Base-by-base conservation (phyloP, 1,284 basidiomycete genomes). In the Sparassis latifolia region DNA sequence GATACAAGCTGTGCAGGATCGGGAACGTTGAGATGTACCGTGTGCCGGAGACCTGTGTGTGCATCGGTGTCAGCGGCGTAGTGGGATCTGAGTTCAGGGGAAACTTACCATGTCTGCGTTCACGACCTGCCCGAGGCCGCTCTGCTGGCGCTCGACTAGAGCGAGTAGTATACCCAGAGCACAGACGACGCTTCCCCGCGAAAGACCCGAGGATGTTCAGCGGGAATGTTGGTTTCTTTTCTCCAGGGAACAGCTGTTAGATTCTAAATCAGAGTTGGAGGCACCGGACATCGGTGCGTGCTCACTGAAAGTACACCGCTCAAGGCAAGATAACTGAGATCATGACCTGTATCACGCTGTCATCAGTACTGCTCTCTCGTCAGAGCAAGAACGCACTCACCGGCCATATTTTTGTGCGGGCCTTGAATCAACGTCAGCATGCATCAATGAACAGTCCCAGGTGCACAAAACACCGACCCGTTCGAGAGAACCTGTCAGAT, bases 291-390 rank as follows among this genome's bases (percentile, higher is more conserved):
- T 42, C 41, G 28, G 27, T 20, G 20, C 12, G 10, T 42, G 20
- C 41, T 10, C 59, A 86, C 86, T n/a, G 83, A 82, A 9, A 92
- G 71, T 4, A 87, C 75, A 0, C 90, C 90, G 54, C 84, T 88
- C 31, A 90, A 72, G 6, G 90, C 89, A n/a, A 92, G 74, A 63
- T 92, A 93, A 63, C 92, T 92, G 57, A 92, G 79, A 62, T 93
- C 90, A 62, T 92, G 90, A 28, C 85, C 84, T 87, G 50, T 6
- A 20, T 20, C 20, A 20, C 20, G 20, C 20, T 20, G 20, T 20
- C 20, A 20, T 20, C 20, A 20, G 20, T 20, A 20, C 20, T 20
- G 20, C 20, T 20, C 20, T 20, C 20, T 20, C 20, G 20, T 20
- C 20, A 20, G 20, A 20, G 20, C 20, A 20, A 20, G 20, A 20